Percentiles rank a stretch among this genome's conserved stretches.
phyloP scores from a whole-genome alignment of 495 filamentous ascomycete genomes.

The Penicillium paxilli region DNA sequence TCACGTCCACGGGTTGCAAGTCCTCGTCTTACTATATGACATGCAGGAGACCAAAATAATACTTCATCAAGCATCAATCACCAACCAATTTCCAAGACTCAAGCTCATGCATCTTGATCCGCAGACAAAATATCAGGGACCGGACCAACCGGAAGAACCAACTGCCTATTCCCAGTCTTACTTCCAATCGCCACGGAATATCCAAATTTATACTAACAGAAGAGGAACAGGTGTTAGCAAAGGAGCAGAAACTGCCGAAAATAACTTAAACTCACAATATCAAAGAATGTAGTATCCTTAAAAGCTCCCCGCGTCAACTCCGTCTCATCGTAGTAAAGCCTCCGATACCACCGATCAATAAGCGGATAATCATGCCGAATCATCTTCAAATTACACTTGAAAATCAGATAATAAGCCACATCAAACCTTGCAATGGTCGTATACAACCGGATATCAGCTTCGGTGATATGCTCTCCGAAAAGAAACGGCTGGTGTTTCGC shows the following conservation, averaged over 20 bases:
- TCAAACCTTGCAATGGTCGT: conserved; percentile 69
- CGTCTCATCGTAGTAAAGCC: conserved; percentile 69
- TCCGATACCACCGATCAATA: conserved; percentile 67
- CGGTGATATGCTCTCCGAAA: conserved; percentile 65
- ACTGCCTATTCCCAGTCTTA: conserved; percentile 10
- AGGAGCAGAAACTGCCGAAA: too few species aligned
- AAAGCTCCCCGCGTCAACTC: conserved; percentile 57
- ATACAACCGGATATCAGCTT: conserved; percentile 67
- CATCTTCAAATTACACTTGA: conserved; percentile 70
- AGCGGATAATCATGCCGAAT: conserved; percentile 69
- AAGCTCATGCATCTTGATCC: background rate
- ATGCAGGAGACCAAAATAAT: too few species aligned
- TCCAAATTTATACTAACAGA: conserved; percentile 22
- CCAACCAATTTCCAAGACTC: too few species aligned
- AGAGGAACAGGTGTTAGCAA: background rate
- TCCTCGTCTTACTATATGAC: too few species aligned
- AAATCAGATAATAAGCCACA: conserved; percentile 67
- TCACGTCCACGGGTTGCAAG: too few species aligned
- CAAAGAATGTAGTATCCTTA: conserved; percentile 67
- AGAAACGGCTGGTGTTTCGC: conserved; percentile 55
- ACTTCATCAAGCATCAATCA: too few species aligned
- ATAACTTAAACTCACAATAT: conserved; percentile 52
- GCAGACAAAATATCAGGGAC: conserved; percentile 54
- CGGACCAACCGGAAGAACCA: conserved; percentile 61
- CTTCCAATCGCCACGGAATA: conserved; percentile 39